Base-by-base conservation (phyloP, 2,329 filamentous ascomycete species). In the Clarireedia monteithiana region DNA sequence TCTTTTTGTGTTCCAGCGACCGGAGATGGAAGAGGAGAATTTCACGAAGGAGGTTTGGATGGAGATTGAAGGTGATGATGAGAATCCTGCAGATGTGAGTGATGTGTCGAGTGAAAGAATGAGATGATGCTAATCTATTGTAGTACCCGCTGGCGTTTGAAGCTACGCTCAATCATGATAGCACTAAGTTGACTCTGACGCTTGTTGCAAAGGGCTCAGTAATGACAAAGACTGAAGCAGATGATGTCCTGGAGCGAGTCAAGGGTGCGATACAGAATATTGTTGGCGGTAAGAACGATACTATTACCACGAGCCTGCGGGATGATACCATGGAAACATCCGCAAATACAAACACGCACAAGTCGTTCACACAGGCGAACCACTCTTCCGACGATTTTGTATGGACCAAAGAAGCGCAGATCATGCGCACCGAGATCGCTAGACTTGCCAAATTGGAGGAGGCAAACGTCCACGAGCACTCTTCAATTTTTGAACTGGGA, bases 1-100 rank as follows among this genome's bases (percentile, higher is more conserved):
- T 0, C 73, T 96, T 1, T 95, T 96, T 62, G 86, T 90, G 0
- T 96, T 92, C 67, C 88, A 95, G 64, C 75, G 78, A 38, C 73
- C 80, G 2, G 58, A 63, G 7, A 63, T 70, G 0, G 59, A 65
- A 0, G 57, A 64, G 0, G 55, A 65, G 0, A 45, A 58, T 1
- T 66, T 64, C n/a, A 60, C 68, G 3, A 63, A 70, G 2, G 55
- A 63, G 1, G 62, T 83, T 1, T 91, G 89, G 85, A 72, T 70
- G 0, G 65, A 79, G 9, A 58, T 77, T 2, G 30, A 34, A 34
- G 74, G 80, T 2, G 74, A 81, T 20, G 76, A 75, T 1, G 67
- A 73, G 4, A 70, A 71, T 3, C 62, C 72, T 27, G 59, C 70
- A 24, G 74, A 77, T 63, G 72, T 66, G 50, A 69, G 67, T 62